Evolutionary conservation across 805 yeast genomes (phyloP).

Genomic region (Starmerella riodocensis): DNA sequence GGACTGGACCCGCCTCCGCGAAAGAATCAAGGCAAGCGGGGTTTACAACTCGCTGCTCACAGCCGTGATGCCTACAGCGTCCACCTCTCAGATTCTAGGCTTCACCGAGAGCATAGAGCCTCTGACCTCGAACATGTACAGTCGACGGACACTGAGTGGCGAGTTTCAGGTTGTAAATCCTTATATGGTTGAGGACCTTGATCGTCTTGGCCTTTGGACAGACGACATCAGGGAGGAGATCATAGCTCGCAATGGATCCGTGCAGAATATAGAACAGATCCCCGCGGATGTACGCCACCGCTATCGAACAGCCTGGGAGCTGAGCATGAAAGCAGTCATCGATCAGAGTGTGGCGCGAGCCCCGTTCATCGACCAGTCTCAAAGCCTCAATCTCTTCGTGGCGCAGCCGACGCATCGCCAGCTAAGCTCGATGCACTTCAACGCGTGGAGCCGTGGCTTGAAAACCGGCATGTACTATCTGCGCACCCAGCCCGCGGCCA

Average conservation of each 20-base stretch:
- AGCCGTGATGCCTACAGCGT: constrained; percentile 96
- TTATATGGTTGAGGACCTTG: constrained; percentile 64
- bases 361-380: constrained; percentile 73
- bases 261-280: constrained; percentile 55
- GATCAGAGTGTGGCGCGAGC: constrained; percentile 73
- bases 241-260: constrained; percentile 66
- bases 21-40: constrained; percentile 44
- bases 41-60: constrained; percentile 72
- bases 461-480: constrained; percentile 96
- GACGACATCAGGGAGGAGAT: constrained; percentile 59
- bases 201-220: constrained; percentile 67
- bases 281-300: constrained; percentile 57
- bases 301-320: constrained; percentile 89
- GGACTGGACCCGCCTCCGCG: constrained; percentile 67
- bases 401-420: constrained; percentile 84
- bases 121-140: constrained; percentile 73
- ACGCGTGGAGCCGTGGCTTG: constrained; percentile 93
- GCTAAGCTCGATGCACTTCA: constrained; percentile 91
- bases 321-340: constrained; percentile 63
- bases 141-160: constrained; percentile 78
- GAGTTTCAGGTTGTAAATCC: constrained; percentile 84
- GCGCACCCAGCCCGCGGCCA: constrained; percentile 89
- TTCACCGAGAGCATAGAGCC: constrained; percentile 92
- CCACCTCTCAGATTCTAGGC: constrained; percentile 88
- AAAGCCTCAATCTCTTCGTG: constrained; percentile 76